Evolutionary conservation across 1,284 basidiomycete genomes (phyloP).

Genomic region (Puccinia hordei): DNA sequence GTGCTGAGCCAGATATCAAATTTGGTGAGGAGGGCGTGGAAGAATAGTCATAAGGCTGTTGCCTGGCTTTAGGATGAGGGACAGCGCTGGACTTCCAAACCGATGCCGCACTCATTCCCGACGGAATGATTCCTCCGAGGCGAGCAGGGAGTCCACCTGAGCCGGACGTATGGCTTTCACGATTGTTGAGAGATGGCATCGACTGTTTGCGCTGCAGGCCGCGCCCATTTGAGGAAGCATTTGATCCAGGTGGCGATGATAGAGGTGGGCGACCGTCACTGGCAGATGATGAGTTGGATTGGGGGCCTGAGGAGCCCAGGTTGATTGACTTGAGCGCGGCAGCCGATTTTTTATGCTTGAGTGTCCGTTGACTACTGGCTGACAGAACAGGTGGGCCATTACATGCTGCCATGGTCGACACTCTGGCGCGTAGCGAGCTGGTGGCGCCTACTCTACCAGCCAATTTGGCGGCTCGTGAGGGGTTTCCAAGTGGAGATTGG

Average conservation of each 20-base stretch:
- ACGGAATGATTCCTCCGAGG: neutral
- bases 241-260: slow-evolving; percentile 25
- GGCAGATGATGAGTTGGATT: neutral
- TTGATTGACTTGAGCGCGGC: slow-evolving; percentile 30
- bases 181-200: slow-evolving; percentile 38
- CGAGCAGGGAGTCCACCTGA: slow-evolving; percentile 1
- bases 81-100: slow-evolving; percentile 20
- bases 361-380: slow-evolving; percentile 11
- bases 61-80: slow-evolving; percentile 23
- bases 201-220: slow-evolving; percentile 45
- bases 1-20: slow-evolving; percentile 16
- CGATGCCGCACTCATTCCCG: slow-evolving; percentile 23
- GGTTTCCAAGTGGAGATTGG: slow-evolving; percentile 28
- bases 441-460: neutral
- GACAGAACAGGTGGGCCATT: slow-evolving; percentile 27
- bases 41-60: slow-evolving; percentile 21
- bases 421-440: slow-evolving; percentile 21
- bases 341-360: slow-evolving; percentile 50
- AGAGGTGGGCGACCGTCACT: slow-evolving; percentile 13
- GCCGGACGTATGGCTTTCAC: neutral
- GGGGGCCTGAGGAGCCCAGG: slow-evolving; percentile 21
- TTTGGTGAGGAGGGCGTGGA: slow-evolving; percentile 8
- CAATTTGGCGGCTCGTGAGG: neutral
- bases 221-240: slow-evolving; percentile 7
- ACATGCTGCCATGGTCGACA: slow-evolving; percentile 18